Evolutionary conservation across 2,329 filamentous ascomycete genomes (phyloP), one percentile per base, ranked within the genome.

Genomic region (Ascochyta viciae-villosae): DNA sequence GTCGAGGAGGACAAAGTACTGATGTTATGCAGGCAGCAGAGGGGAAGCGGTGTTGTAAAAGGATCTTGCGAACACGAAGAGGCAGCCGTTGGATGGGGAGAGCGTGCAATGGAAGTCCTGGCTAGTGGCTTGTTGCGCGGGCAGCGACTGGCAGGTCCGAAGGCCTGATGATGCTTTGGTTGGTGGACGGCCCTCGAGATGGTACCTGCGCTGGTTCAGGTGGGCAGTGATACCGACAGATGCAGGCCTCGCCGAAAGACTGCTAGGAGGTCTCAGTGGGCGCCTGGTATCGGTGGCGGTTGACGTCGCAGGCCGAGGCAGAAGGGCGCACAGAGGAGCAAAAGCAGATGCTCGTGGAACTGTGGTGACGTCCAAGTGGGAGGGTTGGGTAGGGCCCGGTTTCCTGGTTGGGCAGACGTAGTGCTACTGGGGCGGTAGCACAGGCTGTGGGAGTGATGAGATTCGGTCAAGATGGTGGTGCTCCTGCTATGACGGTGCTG

Each of bases 391-490:
- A 71, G 66, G 67, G 71, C 75, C 78, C 77, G 73, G 62, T 73
- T 76, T 74, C 74, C 76, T 76, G 78, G 77, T 78, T 74, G 78
- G 75, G 78, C 77, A 80, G 76, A 77, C 71, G 75, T 73, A 70
- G 77, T 77, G 77, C 74, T 69, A 78, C 78, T 74, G 45, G 40
- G 64, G 66, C 55, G 60, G 75, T 76, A 57, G 66, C 67, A 75
- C 72, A 65, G 64, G 67, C 73, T 75, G 71, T 74, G 72, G 66
- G 64, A 58, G 57, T 51, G 66, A 64, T 65, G 63, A 62, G 61
- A 69, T 75, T 69, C 27, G 71, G 72, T 68, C 68, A 72, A 71
- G 67, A 69, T 43, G 65, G 63, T 63, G 55, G 58, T 58, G 50
- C 53, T 67, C 50, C 55, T 65, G 58, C 68, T 67, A 68, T 67